A percentile compares a stretch with the other conserved stretches of the same genome.
These are phyloP conservation scores for Aspergillus coremiiformis DNA, from an alignment of 495 filamentous ascomycete species.

Conservation along the genomic window DNA sequence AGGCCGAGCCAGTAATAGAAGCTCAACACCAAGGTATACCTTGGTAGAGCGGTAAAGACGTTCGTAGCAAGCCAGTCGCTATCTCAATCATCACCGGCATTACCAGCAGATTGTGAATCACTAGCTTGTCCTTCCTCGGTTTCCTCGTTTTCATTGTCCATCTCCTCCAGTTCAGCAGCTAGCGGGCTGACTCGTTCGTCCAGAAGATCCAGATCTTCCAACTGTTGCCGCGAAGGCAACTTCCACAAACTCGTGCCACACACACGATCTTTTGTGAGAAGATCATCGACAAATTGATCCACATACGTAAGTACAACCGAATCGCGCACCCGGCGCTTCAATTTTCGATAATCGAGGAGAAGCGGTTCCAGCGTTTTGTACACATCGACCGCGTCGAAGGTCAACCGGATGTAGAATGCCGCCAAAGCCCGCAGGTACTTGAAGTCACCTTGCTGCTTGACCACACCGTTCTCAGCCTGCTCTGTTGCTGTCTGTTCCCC, in stretches of 20 bases:
- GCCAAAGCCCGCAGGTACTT: conserved; percentile 87
- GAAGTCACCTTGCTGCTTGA: conserved; percentile 59
- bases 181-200: conserved; percentile 81
- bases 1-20: not conserved
- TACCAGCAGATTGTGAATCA: conserved; percentile 11
- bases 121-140: conserved; percentile 16
- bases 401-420: conserved; percentile 87
- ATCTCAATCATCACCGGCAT: conserved; percentile 25
- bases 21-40: not conserved
- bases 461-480: conserved; percentile 17
- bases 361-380: conserved; percentile 76
- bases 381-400: conserved; percentile 73
- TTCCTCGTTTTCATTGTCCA: conserved; percentile 60
- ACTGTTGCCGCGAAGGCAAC: conserved; percentile 66
- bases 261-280: conserved; percentile 81
- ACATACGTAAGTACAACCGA: conserved; percentile 69
- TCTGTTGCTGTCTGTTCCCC: conserved; percentile 13
- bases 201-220: conserved; percentile 86
- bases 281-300: conserved; percentile 90
- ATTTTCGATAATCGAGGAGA: conserved; percentile 74
- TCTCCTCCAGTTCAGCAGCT: conserved; percentile 71
- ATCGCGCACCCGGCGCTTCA: conserved; percentile 64
- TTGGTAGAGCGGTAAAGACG: not conserved
- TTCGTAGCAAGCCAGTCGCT: not conserved
- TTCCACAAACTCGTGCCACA: conserved; percentile 92